Conservation (phyloP, 1,284 basidiomycete genomes). For the Ceratobasidium papillatum region DNA sequence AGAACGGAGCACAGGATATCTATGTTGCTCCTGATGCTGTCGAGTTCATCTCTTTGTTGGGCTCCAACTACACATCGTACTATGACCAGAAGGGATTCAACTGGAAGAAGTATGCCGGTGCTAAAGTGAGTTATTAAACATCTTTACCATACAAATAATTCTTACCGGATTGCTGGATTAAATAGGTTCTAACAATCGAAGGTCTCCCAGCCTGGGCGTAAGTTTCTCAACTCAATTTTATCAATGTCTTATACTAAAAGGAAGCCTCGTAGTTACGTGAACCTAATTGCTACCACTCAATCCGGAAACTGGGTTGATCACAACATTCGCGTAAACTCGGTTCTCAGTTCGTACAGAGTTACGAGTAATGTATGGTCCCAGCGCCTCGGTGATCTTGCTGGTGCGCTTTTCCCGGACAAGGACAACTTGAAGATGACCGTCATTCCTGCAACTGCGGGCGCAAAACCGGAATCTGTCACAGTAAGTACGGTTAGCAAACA, state of each 20-base stretch:
- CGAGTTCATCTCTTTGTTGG: slow-evolving; percentile 60
- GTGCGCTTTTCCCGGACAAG: slow-evolving; percentile 60
- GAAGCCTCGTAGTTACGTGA: slow-evolving; percentile 39
- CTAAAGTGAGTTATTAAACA: slow-evolving; percentile 12
- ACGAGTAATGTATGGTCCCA: slow-evolving; percentile 52
- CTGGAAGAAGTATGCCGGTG: slow-evolving; percentile 39
- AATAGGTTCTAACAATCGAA: slow-evolving; percentile 28
- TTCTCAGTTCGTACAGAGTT: slow-evolving; percentile 43
- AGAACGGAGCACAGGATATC: slow-evolving; percentile 62
- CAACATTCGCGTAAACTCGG: slow-evolving; percentile 44
- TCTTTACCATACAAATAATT: not conserved
- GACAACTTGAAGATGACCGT: slow-evolving; percentile 60
- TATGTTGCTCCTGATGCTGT: slow-evolving; percentile 67
- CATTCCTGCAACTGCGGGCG: slow-evolving; percentile 56
- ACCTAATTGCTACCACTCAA: slow-evolving; percentile 42
- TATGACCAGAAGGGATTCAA: slow-evolving; percentile 49
- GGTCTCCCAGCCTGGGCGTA: slow-evolving; percentile 27
- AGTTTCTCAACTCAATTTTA: not conserved
- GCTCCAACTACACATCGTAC: slow-evolving; percentile 59
- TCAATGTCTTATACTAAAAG: not conserved
- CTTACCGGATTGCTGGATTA: not conserved
- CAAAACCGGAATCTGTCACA: slow-evolving; percentile 59
- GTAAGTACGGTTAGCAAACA: slow-evolving; percentile 47
- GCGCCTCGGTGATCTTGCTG: slow-evolving; percentile 68
- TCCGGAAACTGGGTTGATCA: slow-evolving; percentile 44